Base-by-base conservation (phyloP, 805 yeast species). In the Myxozyma neotropica region DNA sequence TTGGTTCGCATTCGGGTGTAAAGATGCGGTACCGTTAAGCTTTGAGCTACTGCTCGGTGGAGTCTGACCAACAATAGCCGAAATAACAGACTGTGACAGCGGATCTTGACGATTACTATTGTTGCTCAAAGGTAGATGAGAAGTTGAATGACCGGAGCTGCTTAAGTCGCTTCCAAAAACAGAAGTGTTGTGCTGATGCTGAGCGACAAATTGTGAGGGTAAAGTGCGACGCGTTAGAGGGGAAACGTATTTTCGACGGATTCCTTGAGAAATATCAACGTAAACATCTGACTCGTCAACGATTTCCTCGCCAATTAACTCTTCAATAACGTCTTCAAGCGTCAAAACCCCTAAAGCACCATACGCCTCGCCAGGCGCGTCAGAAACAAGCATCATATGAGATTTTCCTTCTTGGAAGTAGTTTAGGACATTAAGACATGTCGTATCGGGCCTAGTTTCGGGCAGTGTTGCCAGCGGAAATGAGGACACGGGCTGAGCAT, bases 391-490 rank as follows among this genome's bases (percentile, higher is more conserved):
- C 69, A 94, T 93, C 99, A 93, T 93, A 74, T 93, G 99, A 1
- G 96, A 87, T 74, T 91, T 92, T 62, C 99, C 99, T 73, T 93
- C 97, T 74, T 93, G 99, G 80, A 94, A 93, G 75, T 93, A 93
- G 74, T 93, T 93, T 70, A 93, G 80, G 66, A 93, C 92, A 74
- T 94, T 93, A 71, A 93, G 79, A 73, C 98, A 93, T 4, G 97
- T 90, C 3, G 98, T 92, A 53, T 87, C 91, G 23, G 89, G 87
- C 1, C 87, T 84, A 0, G 99, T 93, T 75, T 93, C 98, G 0
- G 99, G 99, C 47, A 93, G 80, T 0, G 98, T 94, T 1, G 98
- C 98, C 68, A 93, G 80, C 6, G 98, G 97, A 78, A 93, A 93
- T 12, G 91, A 83, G 0, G 96, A 89, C 31, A 94, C 94, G 0